These are phyloP conservation scores for Solanum pimpinellifolium DNA, from an alignment of 257 asterid genomes.

Conservation along the genomic window DNA sequence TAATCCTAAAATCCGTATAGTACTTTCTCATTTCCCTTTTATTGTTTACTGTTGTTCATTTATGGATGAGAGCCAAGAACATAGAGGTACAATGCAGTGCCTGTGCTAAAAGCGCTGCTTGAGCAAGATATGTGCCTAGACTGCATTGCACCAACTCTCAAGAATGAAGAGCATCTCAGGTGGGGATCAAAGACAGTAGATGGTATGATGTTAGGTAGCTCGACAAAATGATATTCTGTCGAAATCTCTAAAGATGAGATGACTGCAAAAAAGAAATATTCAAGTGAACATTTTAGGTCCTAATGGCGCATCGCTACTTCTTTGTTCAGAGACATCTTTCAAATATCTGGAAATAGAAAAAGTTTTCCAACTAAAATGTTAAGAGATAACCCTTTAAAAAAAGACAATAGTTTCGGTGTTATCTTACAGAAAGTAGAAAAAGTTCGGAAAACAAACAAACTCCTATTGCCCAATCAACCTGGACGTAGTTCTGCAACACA, in stretches of 20 bases:
- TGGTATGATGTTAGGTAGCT: slow-evolving; percentile 3
- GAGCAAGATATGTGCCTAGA: background rate
- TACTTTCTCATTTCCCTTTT: background rate
- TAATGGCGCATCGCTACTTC: background rate
- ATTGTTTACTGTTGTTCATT: background rate
- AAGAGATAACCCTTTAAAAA: background rate
- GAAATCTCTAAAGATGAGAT: background rate
- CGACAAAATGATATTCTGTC: background rate
- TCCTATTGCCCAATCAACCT: background rate
- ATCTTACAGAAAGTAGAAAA: background rate
- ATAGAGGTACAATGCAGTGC: background rate
- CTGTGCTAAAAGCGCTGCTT: background rate
- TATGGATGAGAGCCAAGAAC: background rate
- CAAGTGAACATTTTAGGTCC: background rate
- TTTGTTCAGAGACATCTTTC: background rate
- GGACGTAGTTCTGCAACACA: background rate
- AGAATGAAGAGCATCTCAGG: background rate
- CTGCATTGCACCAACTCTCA: background rate
- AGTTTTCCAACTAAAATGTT: background rate
- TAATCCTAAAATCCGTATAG: background rate
- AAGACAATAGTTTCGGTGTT: background rate
- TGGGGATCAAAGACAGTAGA: background rate
- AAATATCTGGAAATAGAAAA: background rate
- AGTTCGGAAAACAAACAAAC: background rate
- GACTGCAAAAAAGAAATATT: background rate